phyloP scores from a whole-genome alignment of 2,329 filamentous ascomycete genomes.

The Dendrostoma leiphaemia region DNA sequence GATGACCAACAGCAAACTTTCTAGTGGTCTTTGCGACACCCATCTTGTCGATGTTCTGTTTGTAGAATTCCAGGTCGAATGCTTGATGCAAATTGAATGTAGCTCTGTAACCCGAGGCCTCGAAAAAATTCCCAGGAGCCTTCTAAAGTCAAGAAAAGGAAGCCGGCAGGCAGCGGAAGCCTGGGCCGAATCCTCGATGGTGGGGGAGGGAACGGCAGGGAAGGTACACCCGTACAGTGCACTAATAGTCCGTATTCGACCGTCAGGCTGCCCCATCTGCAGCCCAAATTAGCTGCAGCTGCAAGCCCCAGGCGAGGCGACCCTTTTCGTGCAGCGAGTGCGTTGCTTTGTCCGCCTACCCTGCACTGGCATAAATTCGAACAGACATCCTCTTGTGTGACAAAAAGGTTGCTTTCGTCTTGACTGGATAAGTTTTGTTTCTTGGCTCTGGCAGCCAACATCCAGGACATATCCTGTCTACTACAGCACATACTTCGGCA shows the following conservation, averaged over 20 bases:
- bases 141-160: neutral
- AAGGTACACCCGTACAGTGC: neutral
- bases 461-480: too few species aligned
- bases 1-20: slow-evolving; percentile 66
- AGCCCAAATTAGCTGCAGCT: slow-evolving; percentile 8
- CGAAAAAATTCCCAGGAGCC: neutral
- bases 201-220: neutral
- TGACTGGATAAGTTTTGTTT: too few species aligned
- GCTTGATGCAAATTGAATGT: neutral
- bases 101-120: neutral
- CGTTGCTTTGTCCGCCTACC: neutral
- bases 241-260: neutral
- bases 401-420: too few species aligned
- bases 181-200: neutral
- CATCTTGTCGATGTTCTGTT: slow-evolving; percentile 51
- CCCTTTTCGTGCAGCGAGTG: neutral
- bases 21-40: slow-evolving; percentile 85
- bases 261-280: neutral
- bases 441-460: too few species aligned
- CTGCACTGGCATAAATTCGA: neutral
- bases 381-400: too few species aligned
- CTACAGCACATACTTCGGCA: too few species aligned
- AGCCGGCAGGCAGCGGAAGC: slow-evolving; percentile 8
- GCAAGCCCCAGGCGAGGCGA: neutral
- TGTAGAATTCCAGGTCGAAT: too few species aligned